Evolutionary conservation across 768 basidiomycete genomes (phyloP), one percentile per base, ranked within the genome.

Genomic region (Tulasnella sp.): DNA sequence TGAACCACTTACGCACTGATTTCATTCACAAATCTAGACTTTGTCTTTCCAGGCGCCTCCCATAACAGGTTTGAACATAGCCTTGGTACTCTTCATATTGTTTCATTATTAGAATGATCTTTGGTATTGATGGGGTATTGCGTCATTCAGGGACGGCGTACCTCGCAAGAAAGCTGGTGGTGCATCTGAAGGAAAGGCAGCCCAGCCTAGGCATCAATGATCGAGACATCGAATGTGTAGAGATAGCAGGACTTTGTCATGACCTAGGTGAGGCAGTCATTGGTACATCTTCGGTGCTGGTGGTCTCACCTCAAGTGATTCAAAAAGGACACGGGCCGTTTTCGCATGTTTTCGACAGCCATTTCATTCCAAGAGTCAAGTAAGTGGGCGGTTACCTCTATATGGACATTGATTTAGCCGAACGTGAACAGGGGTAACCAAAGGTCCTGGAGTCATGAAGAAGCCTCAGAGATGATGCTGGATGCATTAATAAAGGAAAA

Each of bases 41-140:
- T 37, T 40, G 41, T 56, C 19, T 55, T 52, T 29, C 48, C 49
- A n/a, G 75, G 82, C 1, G 87, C 82, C 0, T 73, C 81, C 0
- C 87, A 89, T 58, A 87, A 78, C 53, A 75, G 87, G 0, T 88
- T 90, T 57, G 86, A 89, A 57, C 86, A 90, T 60, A 81, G 74
- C 55, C 66, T 90, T n/a, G 86, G 86, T 81, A 45, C 20, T 64
- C 34, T 35, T 53, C 53, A 12, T 29, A n/a, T n/a, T n/a, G n/a
- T n/a, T 41, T 24, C 53, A 16, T 15, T 37, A 12, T 37, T 39
- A 25, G 4, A 1, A 49, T 8, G 50, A 44, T 45, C 35, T 12
- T 20, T 33, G 8, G 22, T 31, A 2, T 19, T 41, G 27, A 48
- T 20, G 16, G 35, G 35, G 15, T 16, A 22, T 19, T 12, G 12